phyloP scores from a whole-genome alignment of 208 protist species.

The Acanthamoeba lugdunensis region DNA sequence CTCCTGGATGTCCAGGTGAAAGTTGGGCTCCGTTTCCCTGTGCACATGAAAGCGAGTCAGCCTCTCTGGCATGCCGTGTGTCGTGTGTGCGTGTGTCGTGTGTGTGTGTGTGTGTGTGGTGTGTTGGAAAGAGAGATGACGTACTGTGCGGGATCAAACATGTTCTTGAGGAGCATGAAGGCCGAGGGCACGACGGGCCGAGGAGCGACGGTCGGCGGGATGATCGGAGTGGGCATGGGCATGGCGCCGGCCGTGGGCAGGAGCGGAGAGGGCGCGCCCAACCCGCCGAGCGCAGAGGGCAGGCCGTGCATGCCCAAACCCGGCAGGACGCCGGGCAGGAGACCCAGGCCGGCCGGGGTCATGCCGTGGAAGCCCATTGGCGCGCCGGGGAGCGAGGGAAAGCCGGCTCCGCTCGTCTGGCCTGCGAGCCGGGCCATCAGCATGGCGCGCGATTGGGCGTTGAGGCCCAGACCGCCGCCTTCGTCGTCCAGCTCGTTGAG shows the following conservation, averaged over 20 bases:
- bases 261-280: slow-evolving; percentile 1
- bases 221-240: not conserved
- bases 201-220: slow-evolving; percentile 8
- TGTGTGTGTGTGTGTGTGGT: not conserved
- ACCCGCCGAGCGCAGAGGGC: not conserved
- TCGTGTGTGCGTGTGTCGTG: too few species aligned
- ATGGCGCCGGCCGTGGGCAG: not conserved
- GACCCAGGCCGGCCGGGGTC: not conserved
- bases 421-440: slow-evolving; percentile 73
- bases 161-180: slow-evolving; percentile 81
- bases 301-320: not conserved
- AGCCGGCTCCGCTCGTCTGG: not conserved
- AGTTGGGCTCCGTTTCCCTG: slow-evolving; percentile 77
- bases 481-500: slow-evolving; percentile 68
- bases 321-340: not conserved
- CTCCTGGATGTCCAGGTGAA: slow-evolving; percentile 80
- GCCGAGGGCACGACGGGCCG: not conserved
- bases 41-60: not conserved
- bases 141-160: slow-evolving; percentile 82
- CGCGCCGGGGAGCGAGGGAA: slow-evolving; percentile 8
- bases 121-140: not conserved
- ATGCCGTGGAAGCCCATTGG: not conserved
- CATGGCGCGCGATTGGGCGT: slow-evolving; percentile 72
- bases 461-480: slow-evolving; percentile 74
- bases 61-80: too few species aligned